Base-by-base conservation (phyloP, 2,329 filamentous ascomycete genomes). In the Fusarium xyrophilum region DNA sequence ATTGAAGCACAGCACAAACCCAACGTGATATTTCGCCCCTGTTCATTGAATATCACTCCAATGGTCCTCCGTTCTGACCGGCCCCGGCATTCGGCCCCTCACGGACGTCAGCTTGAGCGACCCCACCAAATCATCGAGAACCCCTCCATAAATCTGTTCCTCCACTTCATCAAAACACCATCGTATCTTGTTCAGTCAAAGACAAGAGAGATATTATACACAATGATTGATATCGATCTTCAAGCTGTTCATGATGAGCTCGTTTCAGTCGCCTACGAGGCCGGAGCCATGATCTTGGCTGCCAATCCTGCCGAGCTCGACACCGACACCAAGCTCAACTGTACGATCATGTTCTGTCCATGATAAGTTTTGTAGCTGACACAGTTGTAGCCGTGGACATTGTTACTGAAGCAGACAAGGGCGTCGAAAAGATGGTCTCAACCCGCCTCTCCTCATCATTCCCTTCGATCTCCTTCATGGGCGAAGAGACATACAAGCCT, bases 401-500 rank as follows among this genome's bases (percentile, higher is more conserved):
- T 52, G 89, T 91, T 42, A 91, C 89, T 27, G 89, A 91, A 75
- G 86, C 87, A 23, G 89, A 91, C 79, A 83, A 88, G 75, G 87
- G 86, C 15, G 87, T 91, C 54, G 89, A 91, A 77, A 81, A 82
- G 54, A 86, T 88, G 81, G 86, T 91, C 56, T 85, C 83, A 11
- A 76, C 79, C 19, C 82, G 82, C 40, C 83, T 91, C 17, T 79
- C 78, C 6, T 67, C 78, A 19, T 77, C 81, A 21, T 90, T 88
- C 76, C 88, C 89, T 2, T 68, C 76, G 64, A 86, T 85, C 74
- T 77, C 83, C 68, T 92, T 93, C 78, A 88, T 93, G 77, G 91
- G 91, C 75, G 91, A 93, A 76, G 91, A 95, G 79, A 93, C 91
- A 30, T 91, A 93, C 81, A 83, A 88, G 67, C 86, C 90, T 2